Evolutionary conservation across 2,329 filamentous ascomycete genomes (phyloP).

Genomic region (Ceratocystis colombiana): DNA sequence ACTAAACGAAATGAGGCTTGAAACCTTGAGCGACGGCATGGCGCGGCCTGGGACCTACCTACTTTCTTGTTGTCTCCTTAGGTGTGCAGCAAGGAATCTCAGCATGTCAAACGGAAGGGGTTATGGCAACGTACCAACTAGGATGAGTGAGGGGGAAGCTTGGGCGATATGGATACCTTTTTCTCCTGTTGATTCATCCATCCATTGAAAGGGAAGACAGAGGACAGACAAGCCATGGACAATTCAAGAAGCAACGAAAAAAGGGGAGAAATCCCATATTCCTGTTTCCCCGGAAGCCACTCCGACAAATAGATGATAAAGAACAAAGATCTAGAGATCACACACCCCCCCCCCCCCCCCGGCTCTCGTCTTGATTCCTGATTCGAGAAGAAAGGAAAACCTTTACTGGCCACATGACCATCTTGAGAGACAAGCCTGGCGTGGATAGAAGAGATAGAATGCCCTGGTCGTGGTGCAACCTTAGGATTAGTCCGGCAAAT

Average conservation of each 20-base stretch:
- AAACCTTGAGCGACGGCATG: slow-evolving; percentile 8
- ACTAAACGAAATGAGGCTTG: slow-evolving; percentile 15
- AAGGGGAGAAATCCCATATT: background rate
- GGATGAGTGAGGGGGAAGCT: background rate
- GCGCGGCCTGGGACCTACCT: slow-evolving; percentile 7
- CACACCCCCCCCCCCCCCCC: background rate
- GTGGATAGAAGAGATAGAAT: background rate
- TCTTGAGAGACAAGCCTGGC: slow-evolving; percentile 20
- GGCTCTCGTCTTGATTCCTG: slow-evolving; percentile 5
- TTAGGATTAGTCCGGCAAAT: slow-evolving; percentile 14
- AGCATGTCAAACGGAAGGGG: background rate
- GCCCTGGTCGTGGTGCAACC: slow-evolving; percentile 21
- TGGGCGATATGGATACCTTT: background rate
- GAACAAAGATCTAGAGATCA: too few relatives aligned
- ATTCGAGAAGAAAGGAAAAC: slow-evolving; percentile 20
- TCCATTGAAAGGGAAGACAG: background rate
- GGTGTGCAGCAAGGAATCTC: slow-evolving; percentile 14
- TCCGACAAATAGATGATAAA: background rate
- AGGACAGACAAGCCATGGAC: background rate
- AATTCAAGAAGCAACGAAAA: background rate
- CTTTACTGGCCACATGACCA: slow-evolving; percentile 24
- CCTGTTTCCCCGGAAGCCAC: background rate
- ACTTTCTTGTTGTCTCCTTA: slow-evolving; percentile 19
- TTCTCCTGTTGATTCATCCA: background rate
- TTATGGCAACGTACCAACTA: background rate